Evolutionary conservation across 2,329 filamentous ascomycete species (phyloP), one percentile per base, ranked within the genome.

Genomic region (Xenoacremonium recifei): DNA sequence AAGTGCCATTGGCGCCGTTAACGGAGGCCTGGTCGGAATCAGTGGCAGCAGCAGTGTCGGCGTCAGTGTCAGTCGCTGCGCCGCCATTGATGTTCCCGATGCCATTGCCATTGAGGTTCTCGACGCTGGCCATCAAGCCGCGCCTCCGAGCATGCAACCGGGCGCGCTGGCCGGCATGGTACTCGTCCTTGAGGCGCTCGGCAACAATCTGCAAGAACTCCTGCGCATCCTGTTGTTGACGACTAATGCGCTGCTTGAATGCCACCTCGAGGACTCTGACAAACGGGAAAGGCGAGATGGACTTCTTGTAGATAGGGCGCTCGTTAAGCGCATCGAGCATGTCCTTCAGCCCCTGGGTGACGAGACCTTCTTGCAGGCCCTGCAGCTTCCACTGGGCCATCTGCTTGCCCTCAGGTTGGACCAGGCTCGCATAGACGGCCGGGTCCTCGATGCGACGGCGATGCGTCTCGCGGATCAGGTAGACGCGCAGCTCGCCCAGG

Each of bases 191-290:
- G 42, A 99, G 72, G 39, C 92, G 79, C 69, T 99, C 92, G 3
- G 89, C 87, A 11, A 99, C 85, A 37, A 97, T 85, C 68, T 99
- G 93, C 42, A 99, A 69, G 50, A 99, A 96, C 64, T 99, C 93
- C 61, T 99, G 93, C 10, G 93, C 93, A 70, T 99, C 93, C 66
- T 99, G 93, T 67, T 99, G 93, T 61, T 93, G 89, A 40, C 92
- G 79, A 61, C 88, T 96, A 55, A 99, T 95, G 55, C 88, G 83
- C 58, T 95, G 92, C 42, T 82, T 82, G 60, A 96, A 99, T 1
- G 92, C 90, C 21, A 75, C 73, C 69, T 99, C 93, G 38, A 99
- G 73, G 0, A 87, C 85, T 49, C 79, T 75, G 32, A 99, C 86
- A 61, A 99, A 96, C 1, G 78, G 77, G n/a, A 82, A 79, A 3